Conservation (phyloP, 1,139 yeast genomes). For the Spathaspora sp. region DNA sequence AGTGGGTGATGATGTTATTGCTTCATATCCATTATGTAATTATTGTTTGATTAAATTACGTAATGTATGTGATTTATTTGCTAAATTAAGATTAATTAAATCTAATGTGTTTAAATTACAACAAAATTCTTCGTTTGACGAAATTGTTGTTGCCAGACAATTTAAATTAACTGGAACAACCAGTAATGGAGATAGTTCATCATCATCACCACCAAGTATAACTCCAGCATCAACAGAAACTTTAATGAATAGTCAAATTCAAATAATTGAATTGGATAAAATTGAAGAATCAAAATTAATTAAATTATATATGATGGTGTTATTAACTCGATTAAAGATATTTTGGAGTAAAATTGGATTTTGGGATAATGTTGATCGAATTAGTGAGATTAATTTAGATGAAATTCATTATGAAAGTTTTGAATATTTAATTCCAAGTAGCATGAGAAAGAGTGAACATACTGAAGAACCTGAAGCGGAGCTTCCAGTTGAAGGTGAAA, state of each 20-base stretch:
- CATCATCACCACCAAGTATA: slow-evolving; percentile 2
- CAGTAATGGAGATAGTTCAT: background rate
- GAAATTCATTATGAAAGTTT: slow-evolving; percentile 27
- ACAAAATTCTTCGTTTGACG: slow-evolving; percentile 24
- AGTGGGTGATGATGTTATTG: slow-evolving; percentile 28
- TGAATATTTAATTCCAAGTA: slow-evolving; percentile 11
- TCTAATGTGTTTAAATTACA: slow-evolving; percentile 44
- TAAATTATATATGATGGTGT: slow-evolving; percentile 26
- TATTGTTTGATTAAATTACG: slow-evolving; percentile 79
- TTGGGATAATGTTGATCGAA: slow-evolving; percentile 47
- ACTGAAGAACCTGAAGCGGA: background rate
- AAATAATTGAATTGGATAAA: slow-evolving; percentile 15
- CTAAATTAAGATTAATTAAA: slow-evolving; percentile 66
- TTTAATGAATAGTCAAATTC: slow-evolving; percentile 12
- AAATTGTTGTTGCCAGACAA: slow-evolving; percentile 11
- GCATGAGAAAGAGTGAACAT: slow-evolving; percentile 1
- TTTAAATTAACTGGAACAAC: slow-evolving; percentile 9
- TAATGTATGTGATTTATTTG: slow-evolving; percentile 74
- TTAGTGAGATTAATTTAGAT: slow-evolving; percentile 30
- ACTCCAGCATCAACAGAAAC: slow-evolving; percentile 8
- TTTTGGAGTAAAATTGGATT: slow-evolving; percentile 86
- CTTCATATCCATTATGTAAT: slow-evolving; percentile 73
- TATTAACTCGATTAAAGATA: slow-evolving; percentile 44
- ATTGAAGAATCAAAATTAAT: slow-evolving; percentile 25
- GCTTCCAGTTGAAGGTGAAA: background rate